phyloP scores from a whole-genome alignment of 2,329 filamentous ascomycete genomes.

The Tolypocladium inflatum region DNA sequence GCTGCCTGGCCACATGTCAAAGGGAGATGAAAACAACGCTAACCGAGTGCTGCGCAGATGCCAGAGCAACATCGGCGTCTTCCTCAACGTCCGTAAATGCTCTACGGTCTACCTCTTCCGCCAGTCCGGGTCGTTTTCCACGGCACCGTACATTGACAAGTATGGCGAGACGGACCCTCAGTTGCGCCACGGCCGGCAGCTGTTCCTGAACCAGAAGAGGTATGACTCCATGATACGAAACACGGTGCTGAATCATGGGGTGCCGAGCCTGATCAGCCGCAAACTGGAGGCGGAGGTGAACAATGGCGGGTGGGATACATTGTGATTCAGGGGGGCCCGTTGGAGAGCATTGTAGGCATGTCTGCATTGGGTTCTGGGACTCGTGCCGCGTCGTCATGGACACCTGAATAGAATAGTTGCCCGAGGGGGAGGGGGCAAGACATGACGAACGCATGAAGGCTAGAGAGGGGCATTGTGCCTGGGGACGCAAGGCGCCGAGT shows the following conservation, averaged over 20 bases:
- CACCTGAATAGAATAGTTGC: background rate
- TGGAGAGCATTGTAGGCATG: background rate
- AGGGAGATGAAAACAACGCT: background rate
- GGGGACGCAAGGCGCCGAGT: background rate
- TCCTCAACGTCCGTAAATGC: constrained; percentile 95
- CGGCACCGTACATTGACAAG: constrained; percentile 88
- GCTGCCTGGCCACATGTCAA: background rate
- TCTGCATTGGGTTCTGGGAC: background rate
- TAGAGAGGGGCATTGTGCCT: too few species aligned
- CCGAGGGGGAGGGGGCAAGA: background rate
- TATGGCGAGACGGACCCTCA: constrained; percentile 95
- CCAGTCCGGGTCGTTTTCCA: constrained; percentile 70
- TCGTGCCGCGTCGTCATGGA: background rate
- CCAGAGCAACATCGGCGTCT: constrained; percentile 82
- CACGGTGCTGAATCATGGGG: constrained; percentile 76
- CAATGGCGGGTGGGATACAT: constrained; percentile 91
- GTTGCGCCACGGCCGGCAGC: constrained; percentile 73
- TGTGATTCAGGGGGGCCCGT: constrained; percentile 11
- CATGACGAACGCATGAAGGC: background rate
- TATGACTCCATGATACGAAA: constrained; percentile 83
- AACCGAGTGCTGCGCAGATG: constrained; percentile 45
- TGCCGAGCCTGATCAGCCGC: constrained; percentile 81
- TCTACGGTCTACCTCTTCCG: constrained; percentile 81
- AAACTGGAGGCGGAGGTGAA: constrained; percentile 94
- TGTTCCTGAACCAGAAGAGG: constrained; percentile 87